Evolutionary conservation across 2,329 filamentous ascomycete species (phyloP).

Genomic region (Penicillium sclerotigenum): DNA sequence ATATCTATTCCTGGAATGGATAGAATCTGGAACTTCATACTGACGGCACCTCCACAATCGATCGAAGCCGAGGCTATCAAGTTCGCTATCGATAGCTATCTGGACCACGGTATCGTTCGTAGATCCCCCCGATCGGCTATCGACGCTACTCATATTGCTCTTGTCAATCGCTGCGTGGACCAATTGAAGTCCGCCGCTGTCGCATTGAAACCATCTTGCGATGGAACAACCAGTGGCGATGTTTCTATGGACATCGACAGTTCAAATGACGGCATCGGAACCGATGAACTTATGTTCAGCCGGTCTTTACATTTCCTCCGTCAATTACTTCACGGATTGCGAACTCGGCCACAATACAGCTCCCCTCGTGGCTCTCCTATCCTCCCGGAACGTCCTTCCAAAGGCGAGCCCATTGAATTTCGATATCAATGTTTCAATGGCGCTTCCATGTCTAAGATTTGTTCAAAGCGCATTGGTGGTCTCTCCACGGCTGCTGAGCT

Average conservation of each 20-base stretch:
- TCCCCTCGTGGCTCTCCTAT: constrained; percentile 61
- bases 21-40: constrained; percentile 77
- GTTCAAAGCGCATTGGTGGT: constrained; percentile 62
- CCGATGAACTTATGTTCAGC: constrained; percentile 62
- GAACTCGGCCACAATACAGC: constrained; percentile 55
- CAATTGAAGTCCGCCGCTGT: constrained; percentile 65
- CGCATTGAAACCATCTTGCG: constrained; percentile 51
- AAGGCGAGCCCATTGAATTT: constrained; percentile 64
- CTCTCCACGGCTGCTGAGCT: constrained; percentile 69
- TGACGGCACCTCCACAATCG: constrained; percentile 62
- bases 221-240: constrained; percentile 45
- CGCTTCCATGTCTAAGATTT: constrained; percentile 57
- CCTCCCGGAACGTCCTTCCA: constrained; percentile 51
- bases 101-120: constrained; percentile 50
- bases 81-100: constrained; percentile 71
- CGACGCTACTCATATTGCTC: constrained; percentile 61
- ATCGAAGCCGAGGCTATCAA: constrained; percentile 68
- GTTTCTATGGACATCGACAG: constrained; percentile 54
- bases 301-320: constrained; percentile 67
- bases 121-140: constrained; percentile 46
- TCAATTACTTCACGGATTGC: constrained; percentile 60
- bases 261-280: constrained; percentile 48
- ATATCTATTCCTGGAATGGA: constrained; percentile 56
- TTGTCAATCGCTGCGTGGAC: constrained; percentile 70
- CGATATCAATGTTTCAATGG: constrained; percentile 73